Base-by-base conservation (phyloP, 192 early-diverging fungal genomes). In the Lobosporangium transversale region DNA sequence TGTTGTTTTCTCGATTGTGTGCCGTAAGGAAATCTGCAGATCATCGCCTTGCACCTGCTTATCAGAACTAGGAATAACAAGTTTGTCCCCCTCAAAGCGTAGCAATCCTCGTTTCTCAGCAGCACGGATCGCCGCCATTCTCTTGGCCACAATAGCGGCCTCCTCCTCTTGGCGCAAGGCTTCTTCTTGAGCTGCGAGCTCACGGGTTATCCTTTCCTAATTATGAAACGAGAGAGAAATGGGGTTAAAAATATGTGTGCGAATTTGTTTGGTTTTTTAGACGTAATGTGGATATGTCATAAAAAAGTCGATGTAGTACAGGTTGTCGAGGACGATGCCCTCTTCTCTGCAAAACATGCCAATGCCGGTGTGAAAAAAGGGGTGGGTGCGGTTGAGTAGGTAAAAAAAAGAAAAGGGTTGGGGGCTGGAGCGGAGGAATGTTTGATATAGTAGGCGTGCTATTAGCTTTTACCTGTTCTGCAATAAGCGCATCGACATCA, bases 171-270 rank as follows among this genome's bases (percentile, higher is more conserved):
- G 49, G 1, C 58, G 63, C 26, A 76, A 43, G 8, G 63, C 64
- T 21, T 66, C 73, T n/a, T 76, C 73, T 30, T 76, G 73, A 10
- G 57, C 73, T 3, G 73, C 64, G 7, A 76, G 47, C 27, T 76
- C 58, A 20, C 31, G n/a, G 18, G 73, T 51, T n/a, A 76, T 76
- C 35, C 73, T 35, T 33, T 76, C 73, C 73, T 76, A 49, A 29
- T 31, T 9, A 51, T 4, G 24, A 33, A 53, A 27, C 40, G 58
- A 35, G 36, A 44, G n/a, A n/a, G n/a, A n/a, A n/a, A n/a, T n/a
- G n/a, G n/a, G n/a, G n/a, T n/a, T n/a, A n/a, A n/a, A n/a, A n/a
- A n/a, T n/a, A n/a, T n/a, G n/a, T n/a, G n/a, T n/a, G n/a, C n/a
- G n/a, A n/a, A n/a, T n/a, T n/a, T n/a, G n/a, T n/a, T n/a, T n/a